Evolutionary conservation across 257 asterid genomes (phyloP).

Genomic region (Solanum chmielewskii): DNA sequence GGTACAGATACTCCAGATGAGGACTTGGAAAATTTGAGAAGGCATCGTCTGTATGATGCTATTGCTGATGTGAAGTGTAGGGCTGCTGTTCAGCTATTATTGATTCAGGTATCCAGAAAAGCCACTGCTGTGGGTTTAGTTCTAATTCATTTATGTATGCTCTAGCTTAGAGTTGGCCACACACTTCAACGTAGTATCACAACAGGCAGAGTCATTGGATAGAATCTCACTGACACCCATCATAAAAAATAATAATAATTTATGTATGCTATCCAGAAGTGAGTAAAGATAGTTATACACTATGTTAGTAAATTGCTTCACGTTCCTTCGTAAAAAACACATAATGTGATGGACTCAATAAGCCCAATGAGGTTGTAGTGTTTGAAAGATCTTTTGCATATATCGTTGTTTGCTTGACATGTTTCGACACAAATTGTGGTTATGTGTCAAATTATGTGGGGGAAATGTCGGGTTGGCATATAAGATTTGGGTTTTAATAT

Average conservation of each 20-base stretch:
- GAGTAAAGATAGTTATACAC: not conserved
- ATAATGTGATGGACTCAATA: not conserved
- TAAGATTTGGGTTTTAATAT: not conserved
- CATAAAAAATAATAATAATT: not conserved
- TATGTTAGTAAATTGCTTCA: not conserved
- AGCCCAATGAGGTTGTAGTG: not conserved
- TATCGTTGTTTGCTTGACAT: not conserved
- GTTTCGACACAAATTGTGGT: not conserved
- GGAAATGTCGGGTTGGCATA: not conserved
- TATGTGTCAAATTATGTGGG: not conserved
- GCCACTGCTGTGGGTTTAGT: not conserved
- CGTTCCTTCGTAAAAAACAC: not conserved
- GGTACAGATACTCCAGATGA: slow-evolving; percentile 35
- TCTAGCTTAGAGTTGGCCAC: not conserved
- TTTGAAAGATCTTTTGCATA: not conserved
- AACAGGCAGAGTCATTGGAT: not conserved
- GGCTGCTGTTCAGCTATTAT: slow-evolving; percentile 90
- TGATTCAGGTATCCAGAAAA: slow-evolving; percentile 61
- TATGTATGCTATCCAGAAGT: slow-evolving; percentile 1
- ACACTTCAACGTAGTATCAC: not conserved
- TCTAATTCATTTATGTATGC: slow-evolving; percentile 1
- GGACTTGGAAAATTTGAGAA: slow-evolving; percentile 48
- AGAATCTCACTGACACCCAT: not conserved
- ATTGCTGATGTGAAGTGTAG: slow-evolving; percentile 82
- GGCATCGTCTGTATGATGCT: slow-evolving; percentile 50